Percentiles rank a stretch among this genome's conserved stretches.
Evolutionary conservation across 768 basidiomycete species (phyloP).

Genomic region (Flagelloscypha sp.): DNA sequence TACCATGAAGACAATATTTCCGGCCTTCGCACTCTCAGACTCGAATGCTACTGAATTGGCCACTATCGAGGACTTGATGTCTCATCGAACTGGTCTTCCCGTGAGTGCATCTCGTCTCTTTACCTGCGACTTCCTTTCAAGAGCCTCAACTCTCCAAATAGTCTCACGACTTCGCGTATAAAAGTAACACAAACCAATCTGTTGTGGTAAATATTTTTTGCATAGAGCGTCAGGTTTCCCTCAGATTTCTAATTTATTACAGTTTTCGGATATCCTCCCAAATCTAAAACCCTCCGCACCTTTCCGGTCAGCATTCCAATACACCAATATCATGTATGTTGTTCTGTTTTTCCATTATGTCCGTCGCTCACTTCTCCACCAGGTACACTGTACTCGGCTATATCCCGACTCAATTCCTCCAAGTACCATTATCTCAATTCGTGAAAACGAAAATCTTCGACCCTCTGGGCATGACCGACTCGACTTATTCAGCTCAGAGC

Average conservation of each 20-base stretch:
- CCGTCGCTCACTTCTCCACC: too few relatives aligned
- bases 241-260: too few relatives aligned
- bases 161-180: constrained; percentile 18
- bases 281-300: constrained; percentile 17
- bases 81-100: constrained; percentile 21
- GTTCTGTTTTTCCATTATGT: constrained; percentile 16
- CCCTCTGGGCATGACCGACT: constrained; percentile 12
- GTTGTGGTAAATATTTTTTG: too few relatives aligned
- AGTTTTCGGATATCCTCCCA: too few relatives aligned
- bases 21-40: too few relatives aligned
- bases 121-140: too few relatives aligned
- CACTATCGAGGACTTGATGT: constrained; percentile 19
- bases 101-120: too few relatives aligned
- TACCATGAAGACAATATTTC: constrained; percentile 12
- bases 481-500: constrained; percentile 10
- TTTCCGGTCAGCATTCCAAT: constrained; percentile 20
- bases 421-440: constrained; percentile 11
- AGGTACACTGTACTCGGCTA: constrained; percentile 18
- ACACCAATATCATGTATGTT: constrained; percentile 21
- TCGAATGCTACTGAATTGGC: too few relatives aligned
- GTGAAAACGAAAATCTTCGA: constrained; percentile 11
- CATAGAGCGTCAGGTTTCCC: too few relatives aligned
- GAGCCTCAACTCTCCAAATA: too few relatives aligned
- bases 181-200: too few relatives aligned
- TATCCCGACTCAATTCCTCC: constrained; percentile 13